Conservation (phyloP, 2,329 filamentous ascomycete species). For the Lithohypha guttulata region DNA sequence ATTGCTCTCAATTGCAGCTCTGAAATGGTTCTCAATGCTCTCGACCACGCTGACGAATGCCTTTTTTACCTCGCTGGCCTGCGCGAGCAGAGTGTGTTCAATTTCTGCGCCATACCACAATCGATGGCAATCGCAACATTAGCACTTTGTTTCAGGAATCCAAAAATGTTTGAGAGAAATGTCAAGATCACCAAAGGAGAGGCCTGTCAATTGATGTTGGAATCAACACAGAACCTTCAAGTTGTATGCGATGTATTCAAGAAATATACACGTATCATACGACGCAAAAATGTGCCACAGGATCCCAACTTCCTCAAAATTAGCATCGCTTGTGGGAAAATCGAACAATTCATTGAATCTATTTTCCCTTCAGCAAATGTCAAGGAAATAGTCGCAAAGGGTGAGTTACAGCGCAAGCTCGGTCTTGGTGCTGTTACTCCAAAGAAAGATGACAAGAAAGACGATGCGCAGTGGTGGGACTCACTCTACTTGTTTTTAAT, state of each 20-base stretch:
- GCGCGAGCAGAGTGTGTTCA: slow-evolving; percentile 94
- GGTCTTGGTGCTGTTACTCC: slow-evolving; percentile 35
- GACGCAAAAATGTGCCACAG: slow-evolving; percentile 84
- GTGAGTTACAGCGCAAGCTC: slow-evolving; percentile 43
- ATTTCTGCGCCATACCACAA: slow-evolving; percentile 96
- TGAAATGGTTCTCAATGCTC: slow-evolving; percentile 85
- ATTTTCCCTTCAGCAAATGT: slow-evolving; percentile 79
- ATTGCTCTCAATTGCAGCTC: slow-evolving; percentile 76
- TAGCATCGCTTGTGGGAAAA: slow-evolving; percentile 78
- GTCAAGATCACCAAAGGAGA: slow-evolving; percentile 96
- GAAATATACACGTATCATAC: slow-evolving; percentile 66
- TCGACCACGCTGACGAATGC: slow-evolving; percentile 81
- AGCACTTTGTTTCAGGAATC: slow-evolving; percentile 86
- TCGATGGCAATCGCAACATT: slow-evolving; percentile 94
- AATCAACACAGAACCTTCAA: slow-evolving; percentile 82
- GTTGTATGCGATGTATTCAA: slow-evolving; percentile 74
- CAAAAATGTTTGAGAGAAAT: slow-evolving; percentile 70
- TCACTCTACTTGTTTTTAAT: slow-evolving; percentile 53
- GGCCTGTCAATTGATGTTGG: slow-evolving; percentile 80
- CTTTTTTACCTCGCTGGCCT: slow-evolving; percentile 96
- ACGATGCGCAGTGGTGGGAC: slow-evolving; percentile 45
- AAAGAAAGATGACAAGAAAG: slow-evolving; percentile 40
- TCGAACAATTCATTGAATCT: slow-evolving; percentile 59
- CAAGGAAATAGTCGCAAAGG: slow-evolving; percentile 39
- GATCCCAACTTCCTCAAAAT: slow-evolving; percentile 91